A percentile compares a stretch with the other conserved stretches of the same genome.
Conservation (phyloP, 106 monocot genomes). For the Dioscorea zingiberensis region DNA sequence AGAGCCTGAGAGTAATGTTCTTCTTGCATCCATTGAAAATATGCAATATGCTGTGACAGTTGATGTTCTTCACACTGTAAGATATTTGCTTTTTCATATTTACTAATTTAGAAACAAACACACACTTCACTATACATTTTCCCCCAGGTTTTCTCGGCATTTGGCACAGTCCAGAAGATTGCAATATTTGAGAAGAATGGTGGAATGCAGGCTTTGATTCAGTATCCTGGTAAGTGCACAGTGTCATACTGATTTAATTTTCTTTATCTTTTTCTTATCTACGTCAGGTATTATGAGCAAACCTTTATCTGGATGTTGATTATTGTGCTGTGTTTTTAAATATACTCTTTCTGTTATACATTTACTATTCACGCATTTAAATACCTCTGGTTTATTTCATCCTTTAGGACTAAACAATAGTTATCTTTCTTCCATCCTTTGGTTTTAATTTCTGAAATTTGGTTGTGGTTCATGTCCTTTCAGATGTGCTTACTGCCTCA, state of each 20-base stretch:
- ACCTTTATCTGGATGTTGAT: no score
- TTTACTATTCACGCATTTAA: no score
- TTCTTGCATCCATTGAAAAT: slow-evolving; percentile 44
- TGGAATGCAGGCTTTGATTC: slow-evolving; percentile 75
- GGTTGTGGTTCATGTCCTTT: not conserved
- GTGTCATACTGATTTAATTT: no score
- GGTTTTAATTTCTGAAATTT: no score
- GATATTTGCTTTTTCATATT: slow-evolving; percentile 1
- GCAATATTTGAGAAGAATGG: slow-evolving; percentile 90
- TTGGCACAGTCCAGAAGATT: slow-evolving; percentile 82
- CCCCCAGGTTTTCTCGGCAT: slow-evolving; percentile 90
- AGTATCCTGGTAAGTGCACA: slow-evolving; percentile 47
- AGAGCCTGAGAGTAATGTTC: slow-evolving; percentile 55
- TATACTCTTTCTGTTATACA: no score
- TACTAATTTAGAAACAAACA: not conserved
- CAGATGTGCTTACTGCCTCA: slow-evolving; percentile 78
- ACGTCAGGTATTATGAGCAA: no score
- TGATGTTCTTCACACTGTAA: slow-evolving; percentile 73
- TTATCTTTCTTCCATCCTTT: no score
- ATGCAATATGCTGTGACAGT: slow-evolving; percentile 47
- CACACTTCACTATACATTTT: not conserved
- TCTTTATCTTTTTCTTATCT: no score
- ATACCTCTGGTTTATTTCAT: no score
- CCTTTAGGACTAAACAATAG: no score
- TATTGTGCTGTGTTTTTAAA: no score